Conservation (phyloP, 371 early-diverging fungal genomes). For the Actinomucor elegans region DNA sequence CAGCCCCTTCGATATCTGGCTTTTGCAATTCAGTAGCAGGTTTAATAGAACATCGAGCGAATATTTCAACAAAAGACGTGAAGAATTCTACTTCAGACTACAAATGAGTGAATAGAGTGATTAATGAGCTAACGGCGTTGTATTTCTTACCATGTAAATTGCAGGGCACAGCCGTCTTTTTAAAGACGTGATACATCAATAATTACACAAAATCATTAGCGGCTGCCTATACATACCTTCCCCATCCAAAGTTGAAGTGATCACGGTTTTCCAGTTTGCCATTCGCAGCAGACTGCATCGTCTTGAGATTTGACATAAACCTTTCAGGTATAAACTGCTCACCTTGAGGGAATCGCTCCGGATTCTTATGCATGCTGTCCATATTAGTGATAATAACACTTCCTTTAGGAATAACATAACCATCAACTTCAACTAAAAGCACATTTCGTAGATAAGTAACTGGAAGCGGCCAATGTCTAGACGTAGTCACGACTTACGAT, state of each 20-base stretch:
- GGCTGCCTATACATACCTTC: slow-evolving; percentile 4
- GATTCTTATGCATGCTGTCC: slow-evolving; percentile 12
- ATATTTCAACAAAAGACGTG: slow-evolving; percentile 1
- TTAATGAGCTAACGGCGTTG: no score
- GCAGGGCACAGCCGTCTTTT: background rate
- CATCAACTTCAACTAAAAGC: slow-evolving; percentile 7
- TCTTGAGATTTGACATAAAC: slow-evolving; percentile 9
- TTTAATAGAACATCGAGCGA: slow-evolving; percentile 1
- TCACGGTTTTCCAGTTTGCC: slow-evolving; percentile 13
- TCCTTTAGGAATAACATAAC: slow-evolving; percentile 12
- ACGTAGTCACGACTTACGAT: slow-evolving; percentile 10
- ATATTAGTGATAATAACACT: slow-evolving; percentile 6
- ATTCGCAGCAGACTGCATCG: slow-evolving; percentile 14
- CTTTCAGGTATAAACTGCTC: slow-evolving; percentile 16
- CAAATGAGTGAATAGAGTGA: no score
- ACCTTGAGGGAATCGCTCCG: slow-evolving; percentile 4
- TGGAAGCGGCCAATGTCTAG: no score
- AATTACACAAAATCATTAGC: no score
- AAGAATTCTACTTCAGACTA: slow-evolving; percentile 7
- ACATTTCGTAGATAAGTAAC: background rate
- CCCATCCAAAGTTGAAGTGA: slow-evolving; percentile 25
- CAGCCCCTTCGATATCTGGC: background rate
- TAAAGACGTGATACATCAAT: no score
- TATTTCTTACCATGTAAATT: background rate
- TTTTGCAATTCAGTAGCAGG: background rate